These are phyloP conservation scores for Solanum piurae DNA, from an alignment of 257 asterid genomes.

Conservation along the genomic window DNA sequence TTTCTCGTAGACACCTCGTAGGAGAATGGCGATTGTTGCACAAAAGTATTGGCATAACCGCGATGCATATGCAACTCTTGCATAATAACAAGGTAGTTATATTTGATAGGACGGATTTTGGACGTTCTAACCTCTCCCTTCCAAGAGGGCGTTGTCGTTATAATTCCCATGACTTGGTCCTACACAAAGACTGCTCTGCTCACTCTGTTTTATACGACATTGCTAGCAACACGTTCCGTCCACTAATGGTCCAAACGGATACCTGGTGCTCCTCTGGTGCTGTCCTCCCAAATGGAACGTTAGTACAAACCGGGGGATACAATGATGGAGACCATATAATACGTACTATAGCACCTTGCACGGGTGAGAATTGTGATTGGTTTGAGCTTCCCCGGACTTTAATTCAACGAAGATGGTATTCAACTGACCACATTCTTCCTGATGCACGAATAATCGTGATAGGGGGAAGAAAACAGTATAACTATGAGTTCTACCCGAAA, in stretches of 20 bases:
- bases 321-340: conserved; percentile 32
- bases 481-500: conserved; percentile 45
- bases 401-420: conserved; percentile 46
- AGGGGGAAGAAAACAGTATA: conserved; percentile 56
- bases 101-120: conserved; percentile 33
- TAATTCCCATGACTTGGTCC: neutral
- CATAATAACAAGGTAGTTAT: conserved; percentile 26
- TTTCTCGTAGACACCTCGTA: neutral
- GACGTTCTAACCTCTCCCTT: conserved; percentile 34
- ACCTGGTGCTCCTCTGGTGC: conserved; percentile 64
- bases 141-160: conserved; percentile 29
- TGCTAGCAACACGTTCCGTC: neutral
- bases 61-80: neutral
- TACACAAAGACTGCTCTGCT: conserved; percentile 39
- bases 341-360: conserved; percentile 20
- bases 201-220: conserved; percentile 50
- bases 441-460: conserved; percentile 47
- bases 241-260: conserved; percentile 36
- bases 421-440: conserved; percentile 54
- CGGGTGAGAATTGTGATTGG: conserved; percentile 36
- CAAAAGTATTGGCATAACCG: neutral
- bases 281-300: conserved; percentile 31
- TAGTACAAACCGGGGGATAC: conserved; percentile 46
- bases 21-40: conserved; percentile 37
- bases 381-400: conserved; percentile 17